These are phyloP conservation scores for Diplodia seriata DNA, from an alignment of 2,329 filamentous ascomycete species.

Conservation along the genomic window DNA sequence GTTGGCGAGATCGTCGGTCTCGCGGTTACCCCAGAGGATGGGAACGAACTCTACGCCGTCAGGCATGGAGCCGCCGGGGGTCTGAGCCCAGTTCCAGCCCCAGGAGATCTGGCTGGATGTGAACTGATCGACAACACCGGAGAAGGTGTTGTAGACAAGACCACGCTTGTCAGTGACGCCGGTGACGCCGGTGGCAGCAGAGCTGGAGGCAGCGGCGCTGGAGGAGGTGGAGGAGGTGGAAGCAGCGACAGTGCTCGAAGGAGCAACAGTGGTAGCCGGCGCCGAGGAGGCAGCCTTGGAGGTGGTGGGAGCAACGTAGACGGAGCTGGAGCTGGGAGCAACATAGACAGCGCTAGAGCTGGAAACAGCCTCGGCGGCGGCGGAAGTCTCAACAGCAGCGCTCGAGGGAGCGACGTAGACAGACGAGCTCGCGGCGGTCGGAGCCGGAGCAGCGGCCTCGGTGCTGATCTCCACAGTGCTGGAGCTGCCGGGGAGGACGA, in stretches of 20 bases:
- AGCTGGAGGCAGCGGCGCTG: constrained; percentile 34
- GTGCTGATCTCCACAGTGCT: constrained; percentile 31
- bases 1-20: constrained; percentile 51
- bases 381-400: constrained; percentile 8
- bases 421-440: constrained; percentile 36
- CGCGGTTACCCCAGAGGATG: constrained; percentile 66
- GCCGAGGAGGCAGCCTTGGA: not conserved
- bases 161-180: constrained; percentile 61
- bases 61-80: constrained; percentile 49
- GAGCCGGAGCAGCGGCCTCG: constrained; percentile 23
- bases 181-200: constrained; percentile 34
- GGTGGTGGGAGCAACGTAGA: constrained; percentile 1
- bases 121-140: constrained; percentile 58
- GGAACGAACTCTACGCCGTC: constrained; percentile 64
- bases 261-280: constrained; percentile 17
- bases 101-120: constrained; percentile 55
- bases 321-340: not conserved
- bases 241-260: constrained; percentile 31
- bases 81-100: constrained; percentile 70
- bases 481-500: constrained; percentile 31
- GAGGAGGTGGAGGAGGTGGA: constrained; percentile 36
- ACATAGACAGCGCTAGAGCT: constrained; percentile 7
- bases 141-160: constrained; percentile 66
- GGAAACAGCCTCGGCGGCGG: not conserved
- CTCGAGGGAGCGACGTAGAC: constrained; percentile 31